Conservation (phyloP, 345 rosid species). For the Arabidopsis arenosa region DNA sequence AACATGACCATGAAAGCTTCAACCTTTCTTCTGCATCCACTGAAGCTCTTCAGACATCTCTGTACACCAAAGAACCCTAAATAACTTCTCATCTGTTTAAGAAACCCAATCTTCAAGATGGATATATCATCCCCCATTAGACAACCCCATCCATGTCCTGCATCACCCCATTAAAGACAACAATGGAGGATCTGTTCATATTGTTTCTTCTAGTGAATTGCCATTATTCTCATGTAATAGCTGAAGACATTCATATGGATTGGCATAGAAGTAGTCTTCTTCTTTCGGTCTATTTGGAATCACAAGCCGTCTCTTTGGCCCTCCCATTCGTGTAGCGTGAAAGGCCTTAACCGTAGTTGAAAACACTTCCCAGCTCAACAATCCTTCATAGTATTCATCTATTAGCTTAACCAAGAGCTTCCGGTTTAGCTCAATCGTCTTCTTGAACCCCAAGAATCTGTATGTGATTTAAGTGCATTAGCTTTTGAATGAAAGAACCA, state of each 20-base stretch:
- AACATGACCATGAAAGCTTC: conserved; percentile 24
- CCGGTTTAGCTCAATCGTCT: conserved; percentile 78
- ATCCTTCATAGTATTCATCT: conserved; percentile 68
- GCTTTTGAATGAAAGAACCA: not conserved
- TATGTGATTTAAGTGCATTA: conserved; percentile 8
- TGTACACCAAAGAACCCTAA: conserved; percentile 41
- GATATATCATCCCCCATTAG: conserved; percentile 14
- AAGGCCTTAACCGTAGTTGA: conserved; percentile 72
- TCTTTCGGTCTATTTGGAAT: conserved; percentile 86
- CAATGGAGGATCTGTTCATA: conserved; percentile 22
- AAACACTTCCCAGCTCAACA: conserved; percentile 81
- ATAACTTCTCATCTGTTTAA: conserved; percentile 27
- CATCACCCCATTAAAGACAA: conserved; percentile 12
- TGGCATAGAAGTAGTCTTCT: conserved; percentile 94
- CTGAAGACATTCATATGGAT: conserved; percentile 91
- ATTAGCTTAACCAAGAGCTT: conserved; percentile 79
- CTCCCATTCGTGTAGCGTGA: conserved; percentile 76
- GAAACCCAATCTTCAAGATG: conserved; percentile 15
- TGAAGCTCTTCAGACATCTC: conserved; percentile 29
- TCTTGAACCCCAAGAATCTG: conserved; percentile 92
- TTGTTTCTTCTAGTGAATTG: conserved; percentile 32
- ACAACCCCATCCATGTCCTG: conserved; percentile 32
- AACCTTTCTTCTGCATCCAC: conserved; percentile 27
- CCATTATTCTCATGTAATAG: conserved; percentile 47
- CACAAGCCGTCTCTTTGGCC: conserved; percentile 62